Base-by-base conservation (phyloP, 805 yeast genomes). In the Hanseniaspora clermontiae region DNA sequence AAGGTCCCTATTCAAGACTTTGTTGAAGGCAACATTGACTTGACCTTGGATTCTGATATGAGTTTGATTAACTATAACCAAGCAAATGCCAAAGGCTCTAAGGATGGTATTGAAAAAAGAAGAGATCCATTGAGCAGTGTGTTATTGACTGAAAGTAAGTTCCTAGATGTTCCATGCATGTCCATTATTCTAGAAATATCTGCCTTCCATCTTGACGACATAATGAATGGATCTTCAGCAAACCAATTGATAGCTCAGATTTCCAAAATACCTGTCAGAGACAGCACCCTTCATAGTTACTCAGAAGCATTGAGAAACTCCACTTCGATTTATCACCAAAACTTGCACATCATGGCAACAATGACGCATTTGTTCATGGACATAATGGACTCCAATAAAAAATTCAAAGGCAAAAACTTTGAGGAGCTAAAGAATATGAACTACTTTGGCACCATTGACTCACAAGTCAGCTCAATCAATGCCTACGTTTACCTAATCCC, bases 321-420 rank as follows among this genome's bases (percentile, higher is more conserved):
- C 11, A 60, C 69, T 8, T 62, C 65, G 14, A 60, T 60, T 2
- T 63, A 64, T 12, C 73, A 73, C 61, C 66, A 66, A 42, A 68
- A 76, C 20, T 65, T 85, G 52, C 84, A 87, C 0, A 62, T 75
- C 0, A 77, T 83, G 66, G 79, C 83, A 12, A 76, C 81, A 59
- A 60, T 87, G 59, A 46, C 57, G 5, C 43, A 46, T 15, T 45
- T 38, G 20, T 53, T 57, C 27, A 43, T 60, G 45, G 40, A 29
- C 11, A 27, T 34, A 11, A 43, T 43, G 43, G 37, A 51, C 9
- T 32, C 49, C 8, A 51, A 51, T 11, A 15, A 19, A 59, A 58
- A 32, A 4, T 48, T 59, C 57, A 60, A 15, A 37, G 50, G 17
- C 32, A 51, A 36, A 62, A 58, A 15, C 51, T 51, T 29, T 32